Evolutionary conservation across 1,284 basidiomycete genomes (phyloP).

Genomic region (Meripilus lineatus): DNA sequence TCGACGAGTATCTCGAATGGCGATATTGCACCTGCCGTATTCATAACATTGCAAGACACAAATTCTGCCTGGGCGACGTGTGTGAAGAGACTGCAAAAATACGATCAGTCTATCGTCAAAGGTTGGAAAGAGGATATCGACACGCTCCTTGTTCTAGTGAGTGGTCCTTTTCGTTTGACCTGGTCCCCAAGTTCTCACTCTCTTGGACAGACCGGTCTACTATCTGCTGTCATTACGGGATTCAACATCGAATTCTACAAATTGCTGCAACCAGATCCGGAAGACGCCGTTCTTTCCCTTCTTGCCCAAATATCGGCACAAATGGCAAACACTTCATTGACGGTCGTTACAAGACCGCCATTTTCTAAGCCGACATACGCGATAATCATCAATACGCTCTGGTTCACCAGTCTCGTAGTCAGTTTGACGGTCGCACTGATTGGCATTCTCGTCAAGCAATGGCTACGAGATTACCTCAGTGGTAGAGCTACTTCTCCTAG

Average conservation of each 20-base stretch:
- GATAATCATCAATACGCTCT: constrained; percentile 11
- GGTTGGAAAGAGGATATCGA: constrained; percentile 15
- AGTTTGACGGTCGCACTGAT: constrained; percentile 14
- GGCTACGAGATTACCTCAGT: constrained; percentile 13
- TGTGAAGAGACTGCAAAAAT: constrained; percentile 6
- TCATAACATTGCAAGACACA: no score
- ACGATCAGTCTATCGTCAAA: constrained; percentile 7
- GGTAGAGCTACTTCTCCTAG: constrained; percentile 3
- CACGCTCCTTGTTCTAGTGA: constrained; percentile 13
- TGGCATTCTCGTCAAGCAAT: constrained; percentile 18
- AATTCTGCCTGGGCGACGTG: constrained; percentile 11
- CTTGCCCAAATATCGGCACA: constrained; percentile 6
- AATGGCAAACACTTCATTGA: not conserved
- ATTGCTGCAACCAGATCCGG: constrained; percentile 4
- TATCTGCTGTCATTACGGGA: constrained; percentile 15
- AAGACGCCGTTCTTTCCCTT: not conserved
- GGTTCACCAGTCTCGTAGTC: constrained; percentile 15
- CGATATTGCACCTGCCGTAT: no score
- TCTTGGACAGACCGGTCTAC: constrained; percentile 10
- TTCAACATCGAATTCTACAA: constrained; percentile 12
- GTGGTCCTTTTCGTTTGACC: not conserved
- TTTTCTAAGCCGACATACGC: not conserved
- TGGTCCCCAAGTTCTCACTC: no score
- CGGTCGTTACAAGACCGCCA: not conserved
- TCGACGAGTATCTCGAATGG: no score